Conservation (phyloP, 305 asterid genomes). For the Ajuga reptans region DNA sequence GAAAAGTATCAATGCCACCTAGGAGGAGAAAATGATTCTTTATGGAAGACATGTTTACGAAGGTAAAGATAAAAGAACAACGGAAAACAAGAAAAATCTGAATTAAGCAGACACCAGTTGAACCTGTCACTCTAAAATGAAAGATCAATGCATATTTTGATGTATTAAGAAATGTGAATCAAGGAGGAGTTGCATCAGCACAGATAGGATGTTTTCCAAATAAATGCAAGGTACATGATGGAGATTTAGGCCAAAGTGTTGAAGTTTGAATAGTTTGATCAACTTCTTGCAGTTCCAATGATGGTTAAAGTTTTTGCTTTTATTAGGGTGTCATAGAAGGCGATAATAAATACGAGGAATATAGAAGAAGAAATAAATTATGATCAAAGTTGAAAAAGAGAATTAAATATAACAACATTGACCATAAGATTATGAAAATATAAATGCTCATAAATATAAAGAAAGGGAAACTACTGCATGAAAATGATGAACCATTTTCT, state of each 20-base stretch:
- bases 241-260: neutral
- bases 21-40: constrained; percentile 18
- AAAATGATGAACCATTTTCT: neutral
- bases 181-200: neutral
- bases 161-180: neutral
- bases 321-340: neutral
- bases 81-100: neutral
- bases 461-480: neutral
- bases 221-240: neutral
- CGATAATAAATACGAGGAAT: neutral
- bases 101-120: neutral
- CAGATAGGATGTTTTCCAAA: neutral
- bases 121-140: neutral
- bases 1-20: constrained; percentile 97
- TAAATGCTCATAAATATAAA: neutral
- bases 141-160: neutral
- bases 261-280: neutral
- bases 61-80: constrained; percentile 5
- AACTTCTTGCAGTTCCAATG: neutral
- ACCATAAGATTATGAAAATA: constrained; percentile 1
- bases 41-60: constrained; percentile 4
- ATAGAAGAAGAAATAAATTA: neutral
- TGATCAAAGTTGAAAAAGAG: neutral
- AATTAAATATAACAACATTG: neutral
- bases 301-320: neutral